phyloP scores from a whole-genome alignment of 495 filamentous ascomycete species.

The Aspergillus biplanus region DNA sequence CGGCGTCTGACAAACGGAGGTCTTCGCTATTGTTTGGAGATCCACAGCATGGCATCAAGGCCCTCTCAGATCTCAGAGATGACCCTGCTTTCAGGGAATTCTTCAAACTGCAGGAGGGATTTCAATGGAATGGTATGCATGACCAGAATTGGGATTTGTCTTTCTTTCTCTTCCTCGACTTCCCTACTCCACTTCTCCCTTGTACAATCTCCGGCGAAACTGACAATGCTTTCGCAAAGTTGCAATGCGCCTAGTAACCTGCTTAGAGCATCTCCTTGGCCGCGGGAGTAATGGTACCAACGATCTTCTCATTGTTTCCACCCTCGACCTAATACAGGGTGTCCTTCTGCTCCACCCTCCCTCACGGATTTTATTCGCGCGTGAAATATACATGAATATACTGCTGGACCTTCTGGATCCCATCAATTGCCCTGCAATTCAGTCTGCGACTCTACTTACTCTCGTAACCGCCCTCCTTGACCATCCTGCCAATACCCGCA shows the following conservation, averaged over 20 bases:
- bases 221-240: constrained; percentile 50
- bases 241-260: constrained; percentile 80
- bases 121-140: constrained; percentile 87
- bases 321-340: constrained; percentile 89
- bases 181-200: neutral
- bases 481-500: constrained; percentile 80
- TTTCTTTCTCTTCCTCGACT: neutral
- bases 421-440: constrained; percentile 86
- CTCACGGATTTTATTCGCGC: constrained; percentile 81
- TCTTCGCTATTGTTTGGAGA: constrained; percentile 42
- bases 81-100: constrained; percentile 96
- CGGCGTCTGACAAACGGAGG: constrained; percentile 46
- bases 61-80: constrained; percentile 67
- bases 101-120: constrained; percentile 93
- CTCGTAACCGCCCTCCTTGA: constrained; percentile 87
- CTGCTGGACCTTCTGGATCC: constrained; percentile 94
- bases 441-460: constrained; percentile 84
- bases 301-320: constrained; percentile 85
- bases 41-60: constrained; percentile 59
- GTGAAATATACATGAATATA: constrained; percentile 94
- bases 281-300: constrained; percentile 79
- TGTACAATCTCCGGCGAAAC: constrained; percentile 1
- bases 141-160: neutral
- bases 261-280: constrained; percentile 85
- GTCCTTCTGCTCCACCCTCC: constrained; percentile 91